Evolutionary conservation across 148 eudicot genomes (phyloP).

Genomic region (Camellia japonica): DNA sequence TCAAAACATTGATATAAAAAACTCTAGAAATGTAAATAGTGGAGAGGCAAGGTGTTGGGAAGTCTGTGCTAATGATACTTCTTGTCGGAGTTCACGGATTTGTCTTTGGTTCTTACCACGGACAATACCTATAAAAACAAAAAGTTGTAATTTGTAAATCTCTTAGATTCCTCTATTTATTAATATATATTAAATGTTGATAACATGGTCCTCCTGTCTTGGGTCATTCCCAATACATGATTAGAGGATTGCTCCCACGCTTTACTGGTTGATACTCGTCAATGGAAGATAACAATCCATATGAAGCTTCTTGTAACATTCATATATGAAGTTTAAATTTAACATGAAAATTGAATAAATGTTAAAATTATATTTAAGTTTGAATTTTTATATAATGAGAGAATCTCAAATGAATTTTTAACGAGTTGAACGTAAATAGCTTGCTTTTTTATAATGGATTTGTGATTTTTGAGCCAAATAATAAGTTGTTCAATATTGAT

Average conservation of each 20-base stretch:
- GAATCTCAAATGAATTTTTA: no score
- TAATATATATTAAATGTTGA: not conserved
- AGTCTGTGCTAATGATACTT: conserved; percentile 3
- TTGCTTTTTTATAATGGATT: no score
- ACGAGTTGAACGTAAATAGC: no score
- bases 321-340: not conserved
- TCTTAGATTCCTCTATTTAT: conserved; percentile 10
- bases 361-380: not conserved
- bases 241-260: not conserved
- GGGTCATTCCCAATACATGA: not conserved
- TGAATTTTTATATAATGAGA: no score
- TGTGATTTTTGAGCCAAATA: no score
- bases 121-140: conserved; percentile 10
- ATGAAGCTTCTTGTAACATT: not conserved
- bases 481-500: no score
- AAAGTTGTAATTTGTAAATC: not conserved
- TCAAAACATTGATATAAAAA: no score
- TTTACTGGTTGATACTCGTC: not conserved
- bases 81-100: conserved; percentile 15
- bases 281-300: not conserved
- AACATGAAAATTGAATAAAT: not conserved
- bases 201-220: not conserved
- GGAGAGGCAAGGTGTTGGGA: conserved; percentile 10
- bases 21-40: not conserved
- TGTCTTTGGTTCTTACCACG: conserved; percentile 9